These are phyloP conservation scores for Apostasia ramifera DNA, from an alignment of 106 monocot species.

Conservation along the genomic window DNA sequence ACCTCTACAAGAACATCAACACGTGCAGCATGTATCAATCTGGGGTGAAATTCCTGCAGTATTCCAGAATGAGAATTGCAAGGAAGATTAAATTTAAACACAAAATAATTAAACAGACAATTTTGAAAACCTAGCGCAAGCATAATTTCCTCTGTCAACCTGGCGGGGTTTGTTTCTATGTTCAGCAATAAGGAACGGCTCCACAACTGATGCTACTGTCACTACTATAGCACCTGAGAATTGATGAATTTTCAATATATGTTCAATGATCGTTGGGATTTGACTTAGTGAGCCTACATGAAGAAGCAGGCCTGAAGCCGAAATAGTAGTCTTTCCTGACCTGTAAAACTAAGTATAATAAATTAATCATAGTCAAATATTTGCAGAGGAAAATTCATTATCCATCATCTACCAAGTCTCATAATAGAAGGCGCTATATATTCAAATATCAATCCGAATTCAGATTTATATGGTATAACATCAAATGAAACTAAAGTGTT, in stretches of 20 bases:
- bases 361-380: background rate
- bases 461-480: no score
- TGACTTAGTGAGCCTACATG: conserved; percentile 33
- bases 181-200: conserved; percentile 64
- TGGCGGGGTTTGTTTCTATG: conserved; percentile 39
- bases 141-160: conserved; percentile 16
- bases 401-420: conserved; percentile 1
- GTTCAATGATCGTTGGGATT: conserved; percentile 17
- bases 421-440: no score
- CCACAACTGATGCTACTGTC: conserved; percentile 59
- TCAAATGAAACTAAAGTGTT: no score
- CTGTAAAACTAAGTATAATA: conserved; percentile 20
- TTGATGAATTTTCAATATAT: conserved; percentile 16
- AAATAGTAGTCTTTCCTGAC: conserved; percentile 67
- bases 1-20: conserved; percentile 74
- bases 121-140: background rate
- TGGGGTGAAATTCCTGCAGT: conserved; percentile 34
- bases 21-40: conserved; percentile 39
- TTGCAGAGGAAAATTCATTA: background rate
- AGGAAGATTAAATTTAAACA: background rate
- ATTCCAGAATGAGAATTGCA: conserved; percentile 3
- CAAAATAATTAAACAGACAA: background rate
- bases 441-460: no score
- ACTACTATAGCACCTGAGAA: conserved; percentile 45
- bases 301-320: conserved; percentile 73